These are phyloP conservation scores for Pleurotus tuber-regium DNA, from an alignment of 768 basidiomycete genomes.

Conservation along the genomic window DNA sequence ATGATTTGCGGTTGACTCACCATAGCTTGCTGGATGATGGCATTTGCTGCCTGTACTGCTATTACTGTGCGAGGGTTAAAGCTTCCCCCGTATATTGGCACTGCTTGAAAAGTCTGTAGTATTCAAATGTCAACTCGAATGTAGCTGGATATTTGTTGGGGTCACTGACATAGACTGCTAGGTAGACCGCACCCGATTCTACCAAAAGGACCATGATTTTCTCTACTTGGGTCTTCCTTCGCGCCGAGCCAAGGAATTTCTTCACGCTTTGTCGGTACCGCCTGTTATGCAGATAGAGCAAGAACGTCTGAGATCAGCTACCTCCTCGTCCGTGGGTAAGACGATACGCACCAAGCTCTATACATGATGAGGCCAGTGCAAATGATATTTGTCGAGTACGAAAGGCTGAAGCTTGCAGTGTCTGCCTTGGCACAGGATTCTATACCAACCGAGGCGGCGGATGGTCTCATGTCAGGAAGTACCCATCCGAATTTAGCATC, in stretches of 20 bases:
- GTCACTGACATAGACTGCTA: slow-evolving; percentile 24
- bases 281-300: slow-evolving; percentile 17
- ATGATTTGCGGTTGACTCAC: slow-evolving; percentile 13
- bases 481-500: slow-evolving; percentile 24
- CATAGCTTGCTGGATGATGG: slow-evolving; percentile 27
- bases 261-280: slow-evolving; percentile 23
- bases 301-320: too few relatives aligned
- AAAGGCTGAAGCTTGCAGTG: slow-evolving; percentile 27
- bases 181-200: slow-evolving; percentile 26
- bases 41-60: slow-evolving; percentile 26
- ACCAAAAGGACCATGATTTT: slow-evolving; percentile 25
- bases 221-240: slow-evolving; percentile 23
- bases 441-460: slow-evolving; percentile 23
- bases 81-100: slow-evolving; percentile 26
- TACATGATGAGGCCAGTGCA: slow-evolving; percentile 27
- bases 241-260: slow-evolving; percentile 21
- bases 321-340: background rate
- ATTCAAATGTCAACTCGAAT: background rate
- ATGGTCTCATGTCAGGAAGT: slow-evolving; percentile 20
- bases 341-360: slow-evolving; percentile 21
- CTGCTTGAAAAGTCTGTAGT: slow-evolving; percentile 25
- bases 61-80: slow-evolving; percentile 19
- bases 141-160: background rate
- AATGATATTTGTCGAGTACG: slow-evolving; percentile 27
- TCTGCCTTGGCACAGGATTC: slow-evolving; percentile 23